Evolutionary conservation across 495 filamentous ascomycete species (phyloP).

Genomic region (Penicillium longicatenatum): DNA sequence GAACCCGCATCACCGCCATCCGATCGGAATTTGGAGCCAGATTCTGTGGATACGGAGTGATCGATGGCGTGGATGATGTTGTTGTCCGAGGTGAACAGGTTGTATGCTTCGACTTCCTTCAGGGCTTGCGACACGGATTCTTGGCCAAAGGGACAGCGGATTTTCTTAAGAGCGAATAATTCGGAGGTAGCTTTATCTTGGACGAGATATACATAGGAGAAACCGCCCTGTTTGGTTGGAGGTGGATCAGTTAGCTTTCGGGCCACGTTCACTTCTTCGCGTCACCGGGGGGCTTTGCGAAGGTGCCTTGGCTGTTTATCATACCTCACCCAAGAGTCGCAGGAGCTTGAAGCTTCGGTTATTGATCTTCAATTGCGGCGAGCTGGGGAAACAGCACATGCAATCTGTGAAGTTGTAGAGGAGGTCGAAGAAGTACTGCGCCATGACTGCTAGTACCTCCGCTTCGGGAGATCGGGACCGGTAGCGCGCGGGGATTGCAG

Average conservation of each 20-base stretch:
- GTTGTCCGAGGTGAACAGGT: conserved; percentile 75
- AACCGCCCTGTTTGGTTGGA: conserved; percentile 67
- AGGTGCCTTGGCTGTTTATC: conserved; percentile 5
- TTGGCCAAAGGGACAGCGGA: conserved; percentile 94
- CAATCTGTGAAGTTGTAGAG: conserved; percentile 90
- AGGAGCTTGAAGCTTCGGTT: conserved; percentile 93
- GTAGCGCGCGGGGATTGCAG: neutral
- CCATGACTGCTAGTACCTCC: conserved; percentile 54
- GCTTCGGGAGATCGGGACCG: neutral
- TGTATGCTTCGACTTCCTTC: conserved; percentile 96
- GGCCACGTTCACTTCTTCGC: conserved; percentile 10
- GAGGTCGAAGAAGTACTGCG: conserved; percentile 84
- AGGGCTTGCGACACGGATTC: conserved; percentile 93
- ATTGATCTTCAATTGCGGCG: conserved; percentile 93
- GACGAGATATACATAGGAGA: conserved; percentile 98
- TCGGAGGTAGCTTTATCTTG: conserved; percentile 80
- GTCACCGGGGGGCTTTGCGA: neutral
- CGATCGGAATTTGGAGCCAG: conserved; percentile 58
- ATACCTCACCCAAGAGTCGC: conserved; percentile 85
- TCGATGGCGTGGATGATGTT: conserved; percentile 93
- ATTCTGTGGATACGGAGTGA: conserved; percentile 68
- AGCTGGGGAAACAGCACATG: conserved; percentile 91
- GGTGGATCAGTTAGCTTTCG: conserved; percentile 9
- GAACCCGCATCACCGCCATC: conserved; percentile 59
- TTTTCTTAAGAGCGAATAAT: conserved; percentile 96